These are phyloP conservation scores for Nemania sp. DNA, from an alignment of 2,329 filamentous ascomycete genomes.

Conservation along the genomic window DNA sequence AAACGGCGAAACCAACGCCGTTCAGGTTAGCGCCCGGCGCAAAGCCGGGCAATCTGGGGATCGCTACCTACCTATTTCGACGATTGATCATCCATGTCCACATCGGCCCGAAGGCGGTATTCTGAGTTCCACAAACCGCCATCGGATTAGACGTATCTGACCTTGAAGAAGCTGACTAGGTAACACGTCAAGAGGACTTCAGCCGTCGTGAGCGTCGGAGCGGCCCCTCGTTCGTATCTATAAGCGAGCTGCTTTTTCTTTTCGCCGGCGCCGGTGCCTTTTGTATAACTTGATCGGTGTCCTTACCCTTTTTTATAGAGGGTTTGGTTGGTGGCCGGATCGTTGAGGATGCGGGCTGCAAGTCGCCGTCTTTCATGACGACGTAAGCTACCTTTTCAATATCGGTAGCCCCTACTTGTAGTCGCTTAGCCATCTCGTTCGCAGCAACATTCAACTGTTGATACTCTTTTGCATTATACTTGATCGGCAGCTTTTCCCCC, in stretches of 20 bases:
- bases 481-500: conserved; percentile 59
- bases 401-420: conserved; percentile 62
- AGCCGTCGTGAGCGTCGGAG: conserved; percentile 22
- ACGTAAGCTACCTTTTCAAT: conserved; percentile 75
- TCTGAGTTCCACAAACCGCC: neutral
- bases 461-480: conserved; percentile 75
- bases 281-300: conserved; percentile 5
- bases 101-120: neutral
- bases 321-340: conserved; percentile 9
- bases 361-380: conserved; percentile 53
- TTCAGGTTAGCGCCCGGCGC: neutral
- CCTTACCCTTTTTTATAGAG: conserved; percentile 16
- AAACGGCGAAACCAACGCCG: neutral
- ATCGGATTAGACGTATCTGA: neutral
- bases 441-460: conserved; percentile 54
- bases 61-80: too few species aligned
- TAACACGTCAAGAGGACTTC: conserved; percentile 16
- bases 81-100: neutral
- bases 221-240: conserved; percentile 4
- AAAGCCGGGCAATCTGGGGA: neutral
- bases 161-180: neutral
- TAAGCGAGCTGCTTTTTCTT: conserved; percentile 7
- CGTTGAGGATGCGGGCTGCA: conserved; percentile 6
- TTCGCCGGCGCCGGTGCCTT: conserved; percentile 19
- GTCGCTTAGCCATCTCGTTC: conserved; percentile 49